A percentile compares a stretch with the other conserved stretches of the same genome.
Evolutionary conservation across 331 rosid species (phyloP).

Genomic region (Malus hybrid): DNA sequence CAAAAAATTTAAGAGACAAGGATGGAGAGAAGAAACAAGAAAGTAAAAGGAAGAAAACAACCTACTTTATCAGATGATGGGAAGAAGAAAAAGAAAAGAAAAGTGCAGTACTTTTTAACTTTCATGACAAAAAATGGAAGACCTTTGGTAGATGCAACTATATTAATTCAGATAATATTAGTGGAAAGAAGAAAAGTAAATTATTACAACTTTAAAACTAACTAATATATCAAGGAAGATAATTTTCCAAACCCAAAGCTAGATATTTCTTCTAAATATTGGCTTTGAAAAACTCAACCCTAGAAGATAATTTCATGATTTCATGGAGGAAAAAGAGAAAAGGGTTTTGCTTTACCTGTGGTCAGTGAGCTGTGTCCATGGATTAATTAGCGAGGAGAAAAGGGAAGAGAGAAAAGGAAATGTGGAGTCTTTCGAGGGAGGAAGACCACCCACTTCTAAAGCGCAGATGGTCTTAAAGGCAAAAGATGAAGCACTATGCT

Average conservation of each 20-base stretch:
- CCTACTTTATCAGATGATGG: constrained; percentile 38
- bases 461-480: constrained; percentile 50
- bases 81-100: neutral
- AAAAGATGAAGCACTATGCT: constrained; percentile 27
- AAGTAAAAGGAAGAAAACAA: constrained; percentile 33
- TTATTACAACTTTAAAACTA: neutral
- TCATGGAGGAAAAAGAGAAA: constrained; percentile 35
- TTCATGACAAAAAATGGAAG: constrained; percentile 31
- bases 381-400: constrained; percentile 41
- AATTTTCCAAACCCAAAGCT: constrained; percentile 17
- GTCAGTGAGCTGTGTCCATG: constrained; percentile 97
- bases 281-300: constrained; percentile 21
- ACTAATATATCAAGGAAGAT: constrained; percentile 19
- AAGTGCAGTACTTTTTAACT: constrained; percentile 37
- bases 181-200: constrained; percentile 24
- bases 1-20: constrained; percentile 1
- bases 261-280: neutral
- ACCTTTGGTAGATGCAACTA: constrained; percentile 30
- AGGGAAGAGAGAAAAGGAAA: constrained; percentile 33
- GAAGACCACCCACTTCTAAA: constrained; percentile 42
- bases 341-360: constrained; percentile 63
- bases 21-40: constrained; percentile 6
- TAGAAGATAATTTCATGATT: constrained; percentile 39
- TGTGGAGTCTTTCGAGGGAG: constrained; percentile 31
- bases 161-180: constrained; percentile 13